A percentile compares a stretch with the other conserved stretches of the same genome.
Conservation (phyloP, 768 basidiomycete genomes). For the Cystobasidium ongulense region DNA sequence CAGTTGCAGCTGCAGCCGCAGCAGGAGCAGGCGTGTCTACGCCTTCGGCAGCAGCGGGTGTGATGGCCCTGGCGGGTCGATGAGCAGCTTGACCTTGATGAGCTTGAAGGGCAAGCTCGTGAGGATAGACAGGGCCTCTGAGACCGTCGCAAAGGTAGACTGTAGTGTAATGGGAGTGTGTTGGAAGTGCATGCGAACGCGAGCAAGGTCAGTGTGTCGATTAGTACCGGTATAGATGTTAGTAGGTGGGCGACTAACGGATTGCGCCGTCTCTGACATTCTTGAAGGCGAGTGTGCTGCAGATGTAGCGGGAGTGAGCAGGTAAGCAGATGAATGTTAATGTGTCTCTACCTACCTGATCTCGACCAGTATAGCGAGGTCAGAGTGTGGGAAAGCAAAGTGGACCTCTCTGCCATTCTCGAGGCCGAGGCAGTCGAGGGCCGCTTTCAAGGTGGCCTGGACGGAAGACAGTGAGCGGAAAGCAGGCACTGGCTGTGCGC, state of each 20-base stretch:
- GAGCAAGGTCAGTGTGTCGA: background rate
- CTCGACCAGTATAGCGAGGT: constrained; percentile 24
- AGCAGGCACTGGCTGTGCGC: background rate
- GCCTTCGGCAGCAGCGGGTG: background rate
- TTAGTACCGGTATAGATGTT: background rate
- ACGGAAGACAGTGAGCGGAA: background rate
- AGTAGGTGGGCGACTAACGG: background rate
- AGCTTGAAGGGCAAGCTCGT: constrained; percentile 23
- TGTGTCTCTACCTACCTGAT: background rate
- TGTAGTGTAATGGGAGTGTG: no score
- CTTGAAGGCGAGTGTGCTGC: constrained; percentile 16
- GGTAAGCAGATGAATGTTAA: background rate
- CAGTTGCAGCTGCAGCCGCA: no score
- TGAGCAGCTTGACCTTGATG: background rate
- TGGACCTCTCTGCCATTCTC: background rate
- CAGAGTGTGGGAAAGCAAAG: constrained; percentile 14
- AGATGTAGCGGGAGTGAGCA: background rate
- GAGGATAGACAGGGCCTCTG: background rate
- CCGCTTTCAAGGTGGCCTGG: constrained; percentile 15
- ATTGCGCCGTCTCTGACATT: constrained; percentile 24
- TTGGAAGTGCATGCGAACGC: background rate
- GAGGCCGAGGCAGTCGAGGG: constrained; percentile 9
- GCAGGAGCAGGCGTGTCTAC: background rate
- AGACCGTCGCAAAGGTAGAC: constrained; percentile 25
- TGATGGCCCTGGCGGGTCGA: background rate